Evolutionary conservation across 1,284 basidiomycete species (phyloP).

Genomic region (Wallemia mellicola): DNA sequence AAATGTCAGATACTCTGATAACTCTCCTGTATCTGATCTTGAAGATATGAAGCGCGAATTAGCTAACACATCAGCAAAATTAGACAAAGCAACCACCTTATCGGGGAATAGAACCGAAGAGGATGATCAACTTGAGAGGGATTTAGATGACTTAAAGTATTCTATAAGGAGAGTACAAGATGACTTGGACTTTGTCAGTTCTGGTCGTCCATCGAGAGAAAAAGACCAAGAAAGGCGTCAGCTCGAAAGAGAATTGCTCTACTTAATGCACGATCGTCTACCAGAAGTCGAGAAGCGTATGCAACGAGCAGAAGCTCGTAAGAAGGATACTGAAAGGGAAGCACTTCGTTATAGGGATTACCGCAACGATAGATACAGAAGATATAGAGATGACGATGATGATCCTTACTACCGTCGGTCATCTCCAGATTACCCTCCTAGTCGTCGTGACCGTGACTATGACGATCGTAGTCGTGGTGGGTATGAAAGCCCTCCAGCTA

Average conservation of each 20-base stretch:
- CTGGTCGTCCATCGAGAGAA: slow-evolving; percentile 36
- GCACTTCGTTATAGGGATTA: slow-evolving; percentile 52
- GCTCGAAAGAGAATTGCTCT: slow-evolving; percentile 63
- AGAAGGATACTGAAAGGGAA: slow-evolving; percentile 43
- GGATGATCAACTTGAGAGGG: slow-evolving; percentile 64
- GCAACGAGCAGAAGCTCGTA: slow-evolving; percentile 44
- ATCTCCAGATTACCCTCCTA: slow-evolving; percentile 2
- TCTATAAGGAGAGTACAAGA: slow-evolving; percentile 67
- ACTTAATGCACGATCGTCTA: slow-evolving; percentile 65
- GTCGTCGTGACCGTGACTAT: background rate
- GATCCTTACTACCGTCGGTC: slow-evolving; percentile 6
- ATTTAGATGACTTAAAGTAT: slow-evolving; percentile 63
- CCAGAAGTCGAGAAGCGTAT: slow-evolving; percentile 70
- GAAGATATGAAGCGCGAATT: slow-evolving; percentile 65
- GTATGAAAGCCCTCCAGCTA: slow-evolving; percentile 6
- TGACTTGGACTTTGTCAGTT: slow-evolving; percentile 66
- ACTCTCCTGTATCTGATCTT: slow-evolving; percentile 40
- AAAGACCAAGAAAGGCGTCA: slow-evolving; percentile 65
- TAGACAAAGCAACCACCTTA: slow-evolving; percentile 39
- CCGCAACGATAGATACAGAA: slow-evolving; percentile 43
- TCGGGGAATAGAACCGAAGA: slow-evolving; percentile 33
- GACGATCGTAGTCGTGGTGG: slow-evolving; percentile 9
- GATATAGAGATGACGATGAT: slow-evolving; percentile 27
- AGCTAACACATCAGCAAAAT: slow-evolving; percentile 45
- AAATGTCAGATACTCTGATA: slow-evolving; percentile 40